phyloP scores from a whole-genome alignment of 2,329 filamentous ascomycete genomes.

The Lasiodiplodia hormozganensis region DNA sequence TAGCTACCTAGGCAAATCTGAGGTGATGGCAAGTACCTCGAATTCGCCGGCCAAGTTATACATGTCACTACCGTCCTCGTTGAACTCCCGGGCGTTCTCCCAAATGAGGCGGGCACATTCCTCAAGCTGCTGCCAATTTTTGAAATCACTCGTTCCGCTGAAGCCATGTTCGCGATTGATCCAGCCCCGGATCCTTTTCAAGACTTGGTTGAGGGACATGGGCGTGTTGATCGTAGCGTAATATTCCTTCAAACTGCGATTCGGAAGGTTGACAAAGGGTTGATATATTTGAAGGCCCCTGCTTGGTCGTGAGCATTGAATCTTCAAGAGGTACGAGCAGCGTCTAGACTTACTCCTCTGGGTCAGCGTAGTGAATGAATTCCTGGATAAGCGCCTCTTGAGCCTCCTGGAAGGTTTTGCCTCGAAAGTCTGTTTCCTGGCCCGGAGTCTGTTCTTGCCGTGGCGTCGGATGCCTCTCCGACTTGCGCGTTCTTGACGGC shows the following conservation, averaged over 20 bases:
- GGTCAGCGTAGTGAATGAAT: constrained; percentile 70
- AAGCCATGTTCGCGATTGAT: constrained; percentile 68
- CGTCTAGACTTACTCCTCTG: constrained; percentile 31
- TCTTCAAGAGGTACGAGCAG: neutral
- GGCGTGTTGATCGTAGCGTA: constrained; percentile 84
- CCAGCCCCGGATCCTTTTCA: constrained; percentile 77
- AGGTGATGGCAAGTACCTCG: constrained; percentile 65
- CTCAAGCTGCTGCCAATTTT: constrained; percentile 82
- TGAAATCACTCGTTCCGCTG: constrained; percentile 71
- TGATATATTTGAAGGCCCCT: constrained; percentile 72
- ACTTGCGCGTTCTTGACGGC: constrained; percentile 37
- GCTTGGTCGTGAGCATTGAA: constrained; percentile 30
- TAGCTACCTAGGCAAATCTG: neutral
- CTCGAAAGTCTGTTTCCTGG: constrained; percentile 66
- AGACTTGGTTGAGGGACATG: constrained; percentile 76
- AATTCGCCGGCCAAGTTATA: constrained; percentile 78
- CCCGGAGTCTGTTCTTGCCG: constrained; percentile 42
- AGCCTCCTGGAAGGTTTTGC: constrained; percentile 80
- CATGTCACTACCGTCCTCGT: constrained; percentile 89
- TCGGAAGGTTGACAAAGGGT: constrained; percentile 79
- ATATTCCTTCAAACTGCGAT: constrained; percentile 80
- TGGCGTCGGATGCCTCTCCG: constrained; percentile 32
- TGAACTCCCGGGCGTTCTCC: constrained; percentile 88
- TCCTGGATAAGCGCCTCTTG: constrained; percentile 86
- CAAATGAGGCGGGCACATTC: constrained; percentile 82